Conservation (phyloP, 2,329 filamentous ascomycete species). For the Aspergillus candidus region DNA sequence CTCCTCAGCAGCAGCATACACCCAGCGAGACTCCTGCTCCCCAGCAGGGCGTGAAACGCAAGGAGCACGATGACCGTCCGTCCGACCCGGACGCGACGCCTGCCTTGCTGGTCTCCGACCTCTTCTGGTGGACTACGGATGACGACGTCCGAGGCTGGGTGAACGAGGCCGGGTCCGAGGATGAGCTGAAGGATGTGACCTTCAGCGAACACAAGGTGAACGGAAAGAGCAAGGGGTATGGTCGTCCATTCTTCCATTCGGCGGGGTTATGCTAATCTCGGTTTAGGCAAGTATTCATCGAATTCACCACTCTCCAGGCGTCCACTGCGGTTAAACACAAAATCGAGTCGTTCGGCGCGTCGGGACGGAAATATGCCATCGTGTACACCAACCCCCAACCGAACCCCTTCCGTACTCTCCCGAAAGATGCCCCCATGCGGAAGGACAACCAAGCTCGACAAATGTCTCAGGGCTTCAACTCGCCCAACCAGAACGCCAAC, state of each 20-base stretch:
- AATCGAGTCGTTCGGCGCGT: constrained; percentile 61
- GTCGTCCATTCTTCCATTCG: not conserved
- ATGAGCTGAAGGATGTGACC: constrained; percentile 83
- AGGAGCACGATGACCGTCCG: constrained; percentile 52
- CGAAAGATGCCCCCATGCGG: constrained; percentile 75
- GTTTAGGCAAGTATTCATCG: constrained; percentile 67
- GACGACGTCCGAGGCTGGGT: constrained; percentile 90
- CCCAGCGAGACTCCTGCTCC: constrained; percentile 25
- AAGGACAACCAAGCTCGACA: constrained; percentile 53
- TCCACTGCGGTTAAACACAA: constrained; percentile 78
- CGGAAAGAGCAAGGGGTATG: constrained; percentile 95
- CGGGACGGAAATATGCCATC: constrained; percentile 61
- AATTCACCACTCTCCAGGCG: constrained; percentile 76
- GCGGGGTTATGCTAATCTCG: not conserved
- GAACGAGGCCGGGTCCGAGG: constrained; percentile 70
- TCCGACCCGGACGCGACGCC: constrained; percentile 57
- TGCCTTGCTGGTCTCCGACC: constrained; percentile 78
- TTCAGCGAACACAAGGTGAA: constrained; percentile 99
- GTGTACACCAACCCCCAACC: constrained; percentile 68
- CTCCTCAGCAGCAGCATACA: constrained; percentile 14
- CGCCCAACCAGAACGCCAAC: constrained; percentile 36
- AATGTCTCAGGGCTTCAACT: constrained; percentile 45
- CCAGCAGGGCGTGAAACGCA: constrained; percentile 57
- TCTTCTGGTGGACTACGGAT: constrained; percentile 96
- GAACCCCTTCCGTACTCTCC: constrained; percentile 87